phyloP scores from a whole-genome alignment of 202 grass and related monocot species.

The Zoysia matrella region DNA sequence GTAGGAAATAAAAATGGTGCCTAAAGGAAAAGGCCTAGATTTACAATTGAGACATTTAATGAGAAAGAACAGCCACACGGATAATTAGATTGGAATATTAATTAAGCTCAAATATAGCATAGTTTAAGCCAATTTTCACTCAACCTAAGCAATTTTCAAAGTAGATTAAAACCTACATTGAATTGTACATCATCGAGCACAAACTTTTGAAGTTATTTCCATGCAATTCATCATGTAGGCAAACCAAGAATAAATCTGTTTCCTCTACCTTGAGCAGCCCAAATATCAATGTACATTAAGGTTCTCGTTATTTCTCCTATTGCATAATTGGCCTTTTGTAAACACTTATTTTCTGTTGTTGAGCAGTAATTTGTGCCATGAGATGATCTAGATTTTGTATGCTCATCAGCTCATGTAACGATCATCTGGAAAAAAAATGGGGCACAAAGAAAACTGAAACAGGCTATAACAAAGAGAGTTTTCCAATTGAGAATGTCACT shows the following conservation, averaged over 20 bases:
- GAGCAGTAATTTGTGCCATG: not conserved
- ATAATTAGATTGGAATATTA: not conserved
- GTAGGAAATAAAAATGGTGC: not conserved
- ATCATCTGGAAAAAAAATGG: conserved; percentile 13
- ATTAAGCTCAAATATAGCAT: not conserved
- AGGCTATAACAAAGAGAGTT: not conserved
- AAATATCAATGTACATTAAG: not conserved
- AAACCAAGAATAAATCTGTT: not conserved
- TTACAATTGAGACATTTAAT: not conserved
- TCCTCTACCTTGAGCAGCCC: not conserved
- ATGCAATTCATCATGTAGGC: not conserved
- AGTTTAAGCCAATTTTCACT: not conserved
- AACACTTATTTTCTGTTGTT: not conserved
- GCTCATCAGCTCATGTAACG: not conserved
- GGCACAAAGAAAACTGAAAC: not conserved
- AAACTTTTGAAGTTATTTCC: not conserved
- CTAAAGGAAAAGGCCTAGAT: not conserved
- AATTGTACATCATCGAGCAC: not conserved
- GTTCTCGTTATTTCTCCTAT: not conserved
- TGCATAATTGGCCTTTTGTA: not conserved
- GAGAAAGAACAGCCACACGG: not conserved
- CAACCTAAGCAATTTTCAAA: not conserved
- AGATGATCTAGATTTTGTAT: not conserved
- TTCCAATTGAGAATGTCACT: not conserved
- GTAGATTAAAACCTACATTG: not conserved